Base-by-base conservation (phyloP, 148 eudicot genomes). In the Rhododendron griersonianum region DNA sequence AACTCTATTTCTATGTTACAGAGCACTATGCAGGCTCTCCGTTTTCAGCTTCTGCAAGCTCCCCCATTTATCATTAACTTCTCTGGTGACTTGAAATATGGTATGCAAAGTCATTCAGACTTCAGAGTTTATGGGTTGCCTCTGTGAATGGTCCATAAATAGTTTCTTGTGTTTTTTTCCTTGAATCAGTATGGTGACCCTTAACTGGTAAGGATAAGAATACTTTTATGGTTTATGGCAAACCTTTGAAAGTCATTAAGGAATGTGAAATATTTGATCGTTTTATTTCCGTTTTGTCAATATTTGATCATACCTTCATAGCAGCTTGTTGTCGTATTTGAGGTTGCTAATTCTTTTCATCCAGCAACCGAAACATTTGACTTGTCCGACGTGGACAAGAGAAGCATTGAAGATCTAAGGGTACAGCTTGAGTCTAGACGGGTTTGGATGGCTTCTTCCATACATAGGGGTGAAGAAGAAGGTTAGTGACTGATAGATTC, bases 371-470 rank as follows among this genome's bases (percentile, higher is more conserved):
- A 90, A 84, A 91, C 87, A 87, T 89, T 84, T 86, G 84, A 65
- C 28, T 67, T 79, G 84, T 85, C 91, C 83, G 84, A 69, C 23
- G 87, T 77, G 71, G 87, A 86, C 33, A 84, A 83, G 85, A 84
- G 85, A 84, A 89, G 80, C 82, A 19, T 90, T 45, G 89, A 91
- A 89, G 92, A 91, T 80, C 77, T 98, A 87, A 89, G 53, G 85
- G 33, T 84, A 57, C 92, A 91, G 89, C 89, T 98, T 87, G 81
- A 59, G 45, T 45, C 84, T 85, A 93, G 98, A 90, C 87, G 47
- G 82, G 92, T 87, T 83, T 98, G 99, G 99, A 90, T 98, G 93
- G 98, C 98, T 91, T 93, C 99, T 88, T 98, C 99, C 47, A 88
- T 98, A 81, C 99, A 98, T 90, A 90, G 85, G 87, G 99, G 94